These are phyloP conservation scores for Bipolaris oryzae DNA, from an alignment of 2,329 filamentous ascomycete genomes.

Conservation along the genomic window DNA sequence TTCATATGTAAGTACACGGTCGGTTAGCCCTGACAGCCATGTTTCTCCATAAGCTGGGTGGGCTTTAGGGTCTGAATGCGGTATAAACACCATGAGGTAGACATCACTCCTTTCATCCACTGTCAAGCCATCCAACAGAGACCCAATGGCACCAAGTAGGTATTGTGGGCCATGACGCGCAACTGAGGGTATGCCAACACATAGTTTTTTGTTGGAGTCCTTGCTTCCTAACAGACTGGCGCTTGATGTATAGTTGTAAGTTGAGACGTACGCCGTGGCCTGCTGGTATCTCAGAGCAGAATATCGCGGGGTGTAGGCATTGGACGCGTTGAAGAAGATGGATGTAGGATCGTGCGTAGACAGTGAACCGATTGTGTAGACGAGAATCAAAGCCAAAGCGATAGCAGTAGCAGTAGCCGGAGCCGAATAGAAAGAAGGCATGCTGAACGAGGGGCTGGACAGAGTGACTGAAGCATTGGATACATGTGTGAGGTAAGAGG, in stretches of 20 bases:
- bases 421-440: constrained; percentile 6
- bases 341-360: constrained; percentile 45
- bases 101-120: constrained; percentile 50
- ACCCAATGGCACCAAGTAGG: constrained; percentile 51
- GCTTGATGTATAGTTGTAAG: constrained; percentile 25
- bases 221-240: constrained; percentile 17
- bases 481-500: not conserved
- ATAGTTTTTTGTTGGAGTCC: constrained; percentile 41
- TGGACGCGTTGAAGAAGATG: constrained; percentile 43
- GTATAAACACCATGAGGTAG: constrained; percentile 53
- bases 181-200: constrained; percentile 54
- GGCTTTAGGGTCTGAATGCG: constrained; percentile 49
- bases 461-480: not conserved
- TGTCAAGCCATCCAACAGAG: constrained; percentile 53
- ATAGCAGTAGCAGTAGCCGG: constrained; percentile 22
- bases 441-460: not conserved
- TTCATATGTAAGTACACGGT: constrained; percentile 52
- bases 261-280: constrained; percentile 34
- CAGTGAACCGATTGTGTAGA: constrained; percentile 33
- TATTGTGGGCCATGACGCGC: constrained; percentile 51
- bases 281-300: constrained; percentile 39
- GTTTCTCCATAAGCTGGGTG: constrained; percentile 51
- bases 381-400: constrained; percentile 22
- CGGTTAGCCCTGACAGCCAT: constrained; percentile 50
- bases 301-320: constrained; percentile 41